Base-by-base conservation (phyloP, 768 basidiomycete species). In the Stropharia rugosoannulata region DNA sequence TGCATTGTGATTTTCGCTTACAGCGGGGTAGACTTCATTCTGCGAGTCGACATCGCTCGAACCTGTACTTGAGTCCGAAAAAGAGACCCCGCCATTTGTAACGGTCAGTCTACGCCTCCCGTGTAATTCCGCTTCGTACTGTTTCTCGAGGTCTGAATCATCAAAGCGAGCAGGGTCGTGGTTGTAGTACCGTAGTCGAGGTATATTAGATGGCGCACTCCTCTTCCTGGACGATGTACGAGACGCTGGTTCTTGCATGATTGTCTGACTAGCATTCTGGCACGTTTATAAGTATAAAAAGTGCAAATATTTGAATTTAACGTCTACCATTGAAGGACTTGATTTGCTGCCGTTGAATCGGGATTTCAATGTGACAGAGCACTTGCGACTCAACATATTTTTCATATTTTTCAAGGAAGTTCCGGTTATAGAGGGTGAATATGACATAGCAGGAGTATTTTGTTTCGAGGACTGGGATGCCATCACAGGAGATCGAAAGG, bases 131-230 rank as follows among this genome's bases (percentile, higher is more conserved):
- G 58, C 62, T 50, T 80, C 77, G 59, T 74, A 75, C 12, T 67
- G 73, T 29, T 61, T 64, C 54, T 80, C 79, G 3, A 77, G 50
- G 50, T 81, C 78, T 10, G 80, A 81, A 27, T 79, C 78, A 44
- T 77, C 74, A 1, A 69, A 56, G 5, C 64, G 57, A 25, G 58
- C 61, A n/a, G 63, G 49, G 37, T 62, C 62, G 12, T 65, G 60
- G 8, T 66, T 46, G n/a, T 66, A 57, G 29, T 66, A 59, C 36
- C 57, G 66, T 11, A 66, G 69, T 2, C 74, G 72, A 13, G 75
- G 78, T 47, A 76, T 76, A 18, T 53, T 69, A 1, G 74, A 76
- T 12, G 58, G 53, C 18, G 55, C 47, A n/a, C 25, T 49, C 39
- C 25, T 49, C 40, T 55, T 60, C 53, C 57, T 62, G 9, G 54